Evolutionary conservation across 208 protist genomes (phyloP), one percentile per base, ranked within the genome.

Genomic region (Phytomonas sp.): DNA sequence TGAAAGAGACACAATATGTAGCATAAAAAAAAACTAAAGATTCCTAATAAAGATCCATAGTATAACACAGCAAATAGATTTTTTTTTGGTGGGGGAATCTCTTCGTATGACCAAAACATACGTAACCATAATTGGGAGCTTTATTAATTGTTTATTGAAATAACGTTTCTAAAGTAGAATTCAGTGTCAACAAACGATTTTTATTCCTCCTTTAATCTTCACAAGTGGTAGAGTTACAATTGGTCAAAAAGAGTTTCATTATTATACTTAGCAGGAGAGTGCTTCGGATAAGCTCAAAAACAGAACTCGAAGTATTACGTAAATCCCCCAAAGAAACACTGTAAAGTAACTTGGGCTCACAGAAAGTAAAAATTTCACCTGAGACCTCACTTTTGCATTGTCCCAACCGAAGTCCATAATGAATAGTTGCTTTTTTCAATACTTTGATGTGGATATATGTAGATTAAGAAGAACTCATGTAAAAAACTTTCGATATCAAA

Each of bases 21-120:
- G 13, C 26, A 62, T 51, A 66, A 40, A 60, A 60, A 37, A 51
- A 61, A 31, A 9, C 26, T 51, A 61, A 68, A 37, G 62, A 33
- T 31, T 9, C 59, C 5, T 28, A 34, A 53, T 31, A 61, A 60
- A 23, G 26, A 23, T 56, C 0, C 26, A 56, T 56, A 56, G 46
- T 26, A 26, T 26, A 56, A 56, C 20, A 23, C 20, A 8, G 3
- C 20, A 56, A 56, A 56, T 26, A 56, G 20, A 26, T 56, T 56
- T 56, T 26, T 5, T 56, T 56, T 2, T 26, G 1, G 17, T 5
- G 20, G 5, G 23, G 46, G 20, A 1, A 26, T 20, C 46, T 26
- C 20, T 56, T 56, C 1, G 23, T 56, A 26, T 26, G 4, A 17
- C 6, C 20, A 56, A 56, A 26, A 26, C 46, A 56, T 26, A 23